Evolutionary conservation across 2,329 filamentous ascomycete genomes (phyloP), one percentile per base, ranked within the genome.

Genomic region (Helminthosporium solani): DNA sequence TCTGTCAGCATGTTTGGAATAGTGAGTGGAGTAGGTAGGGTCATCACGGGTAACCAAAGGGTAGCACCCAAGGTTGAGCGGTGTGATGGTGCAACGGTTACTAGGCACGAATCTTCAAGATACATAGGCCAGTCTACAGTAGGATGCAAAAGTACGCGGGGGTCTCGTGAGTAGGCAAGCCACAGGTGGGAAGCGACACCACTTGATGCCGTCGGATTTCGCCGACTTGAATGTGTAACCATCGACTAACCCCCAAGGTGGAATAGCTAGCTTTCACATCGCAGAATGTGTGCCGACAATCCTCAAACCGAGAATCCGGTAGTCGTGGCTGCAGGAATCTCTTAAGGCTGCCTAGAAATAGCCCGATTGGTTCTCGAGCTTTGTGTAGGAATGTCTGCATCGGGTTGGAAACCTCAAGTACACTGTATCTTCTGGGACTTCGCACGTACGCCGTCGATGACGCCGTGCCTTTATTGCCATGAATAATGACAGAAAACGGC

Each of bases 401-500:
- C 19, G 23, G 43, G 42, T 42, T 37, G 41, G 42, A 47, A 44
- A 44, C 44, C 42, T 52, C 54, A 47, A 57, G 50, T 43, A 57
- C 48, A 54, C 37, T 53, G 57, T 50, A 50, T 45, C 40, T 36
- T 41, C 45, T 42, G 45, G 44, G 42, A 52, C 46, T 46, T 43
- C 28, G 46, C 47, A 47, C 38, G 42, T 37, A 54, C 48, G 53
- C 49, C 49, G 35, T 41, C 25, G 43, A 40, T 27, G 40, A 54
- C 48, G 53, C 57, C 42, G 52, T 59, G 46, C 56, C 18, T 54
- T 42, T 36, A n/a, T 41, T 50, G 47, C 47, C 52, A 55, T 46
- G 50, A 47, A 36, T 42, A 56, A 44, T 67, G 66, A 70, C 67
- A 65, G 60, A 58, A 68, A 70, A 70, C 67, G 64, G 64, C 56